These are phyloP conservation scores for Tillandsia leiboldiana DNA, from an alignment of 176 grass and related monocot genomes.

Conservation along the genomic window DNA sequence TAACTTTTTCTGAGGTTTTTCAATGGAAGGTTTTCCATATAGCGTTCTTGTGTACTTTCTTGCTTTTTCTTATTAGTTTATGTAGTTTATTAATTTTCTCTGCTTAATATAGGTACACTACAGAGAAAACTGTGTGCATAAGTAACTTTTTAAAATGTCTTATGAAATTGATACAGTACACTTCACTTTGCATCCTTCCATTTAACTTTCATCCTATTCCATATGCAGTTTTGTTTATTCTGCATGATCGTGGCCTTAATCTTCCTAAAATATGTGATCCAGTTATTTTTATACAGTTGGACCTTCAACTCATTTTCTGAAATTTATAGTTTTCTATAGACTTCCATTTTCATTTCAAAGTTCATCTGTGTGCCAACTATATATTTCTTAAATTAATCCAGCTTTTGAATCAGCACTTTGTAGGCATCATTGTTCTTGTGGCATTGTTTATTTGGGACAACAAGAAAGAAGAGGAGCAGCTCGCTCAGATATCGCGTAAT, in stretches of 20 bases:
- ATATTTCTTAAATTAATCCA: constrained; percentile 37
- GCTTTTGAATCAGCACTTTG: constrained; percentile 72
- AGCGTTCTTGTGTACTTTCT: too few species aligned
- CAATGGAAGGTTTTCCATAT: too few species aligned
- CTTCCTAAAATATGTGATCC: neutral
- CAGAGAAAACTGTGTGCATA: too few species aligned
- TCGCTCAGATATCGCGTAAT: constrained; percentile 78
- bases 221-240: neutral
- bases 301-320: neutral
- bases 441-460: constrained; percentile 93
- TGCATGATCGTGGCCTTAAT: neutral
- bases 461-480: constrained; percentile 90
- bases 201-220: neutral
- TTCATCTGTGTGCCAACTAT: neutral
- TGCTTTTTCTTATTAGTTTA: too few species aligned
- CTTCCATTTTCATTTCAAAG: neutral
- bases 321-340: neutral
- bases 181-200: too few species aligned
- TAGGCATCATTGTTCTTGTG: constrained; percentile 86
- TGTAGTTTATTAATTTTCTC: too few species aligned
- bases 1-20: too few species aligned
- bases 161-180: too few species aligned
- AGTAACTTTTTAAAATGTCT: too few species aligned
- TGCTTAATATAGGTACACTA: too few species aligned
- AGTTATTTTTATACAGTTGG: neutral